Evolutionary conservation across 1,284 basidiomycete genomes (phyloP).

Genomic region (Malassezia vespertilionis): DNA sequence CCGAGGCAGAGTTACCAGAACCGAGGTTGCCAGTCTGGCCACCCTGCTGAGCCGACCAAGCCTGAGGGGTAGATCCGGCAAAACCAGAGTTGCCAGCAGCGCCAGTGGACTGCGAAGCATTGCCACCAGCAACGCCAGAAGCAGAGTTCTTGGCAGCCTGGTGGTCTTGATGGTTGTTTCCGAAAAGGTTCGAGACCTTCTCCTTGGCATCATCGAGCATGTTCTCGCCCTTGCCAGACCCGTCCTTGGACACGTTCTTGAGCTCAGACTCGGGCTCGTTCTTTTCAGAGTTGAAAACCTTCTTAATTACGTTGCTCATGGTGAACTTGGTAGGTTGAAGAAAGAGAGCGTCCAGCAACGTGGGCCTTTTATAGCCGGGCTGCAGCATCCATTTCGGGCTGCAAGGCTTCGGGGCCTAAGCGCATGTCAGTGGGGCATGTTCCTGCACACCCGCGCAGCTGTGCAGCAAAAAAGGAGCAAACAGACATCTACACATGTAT

Average conservation of each 20-base stretch:
- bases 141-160: not conserved
- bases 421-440: too few relatives aligned
- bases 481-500: too few relatives aligned
- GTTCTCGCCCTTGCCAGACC: not conserved
- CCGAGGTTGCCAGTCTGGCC: not conserved
- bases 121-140: not conserved
- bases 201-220: conserved; percentile 7
- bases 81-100: conserved; percentile 3
- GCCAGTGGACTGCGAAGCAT: conserved; percentile 2
- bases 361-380: conserved; percentile 5
- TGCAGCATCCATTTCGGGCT: too few relatives aligned
- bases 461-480: too few relatives aligned
- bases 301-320: conserved; percentile 21
- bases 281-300: conserved; percentile 21
- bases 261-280: conserved; percentile 2
- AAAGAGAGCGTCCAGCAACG: not conserved
- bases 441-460: too few relatives aligned
- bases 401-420: too few relatives aligned
- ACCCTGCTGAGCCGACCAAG: conserved; percentile 4
- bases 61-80: not conserved
- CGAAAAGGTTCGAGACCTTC: not conserved
- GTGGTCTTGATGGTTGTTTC: not conserved
- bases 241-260: not conserved
- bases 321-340: not conserved
- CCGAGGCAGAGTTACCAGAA: not conserved